Evolutionary conservation across 768 basidiomycete genomes (phyloP), one percentile per base, ranked within the genome.

Genomic region (Phaffia australis): DNA sequence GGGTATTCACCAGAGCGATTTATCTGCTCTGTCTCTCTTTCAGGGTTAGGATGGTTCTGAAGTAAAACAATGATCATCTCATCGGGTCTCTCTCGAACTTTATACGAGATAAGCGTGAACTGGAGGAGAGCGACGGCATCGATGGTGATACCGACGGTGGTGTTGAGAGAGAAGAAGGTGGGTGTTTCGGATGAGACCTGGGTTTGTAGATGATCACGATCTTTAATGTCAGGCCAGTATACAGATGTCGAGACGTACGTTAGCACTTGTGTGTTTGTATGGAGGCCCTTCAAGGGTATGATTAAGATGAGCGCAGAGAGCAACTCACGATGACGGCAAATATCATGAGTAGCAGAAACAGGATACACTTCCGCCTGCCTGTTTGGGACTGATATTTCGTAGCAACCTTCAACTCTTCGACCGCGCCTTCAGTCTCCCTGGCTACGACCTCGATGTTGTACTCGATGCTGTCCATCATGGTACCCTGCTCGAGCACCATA

Each of bases 401-500:
- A 5, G 95, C 95, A 18, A 83, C 80, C 64, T 86, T 79, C 58
- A 99, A 80, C 71, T 95, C 91, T 72, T 84, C 83, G 48, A 87
- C 91, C 25, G 92, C 90, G 55, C 88, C 88, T 64, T 85, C 77
- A 74, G 93, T 81, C 60, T 89, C 84, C 42, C 83, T 82, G 21
- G 87, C 87, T 5, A 93, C 89, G 76, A 88, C 86, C 76, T 97
- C 91, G 61, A 99, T 88, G 75, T 99, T 99, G 78, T 90, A 99
- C 77, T 99, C 95, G 64, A 98, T 83, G 48, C 89, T 91, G 77
- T 98, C 95, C 64, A 98, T 81, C 42, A 99, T 82, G 32, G 94
- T 97, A 32, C 95, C 95, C 74, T 99, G 95, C 77, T 98, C 95
- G 70, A 98, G 97, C 67, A 99, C 90, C 64, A 99, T 83, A 47